Conservation (phyloP, 1,284 basidiomycete species). For the Tilletiopsis washingtonensis region DNA sequence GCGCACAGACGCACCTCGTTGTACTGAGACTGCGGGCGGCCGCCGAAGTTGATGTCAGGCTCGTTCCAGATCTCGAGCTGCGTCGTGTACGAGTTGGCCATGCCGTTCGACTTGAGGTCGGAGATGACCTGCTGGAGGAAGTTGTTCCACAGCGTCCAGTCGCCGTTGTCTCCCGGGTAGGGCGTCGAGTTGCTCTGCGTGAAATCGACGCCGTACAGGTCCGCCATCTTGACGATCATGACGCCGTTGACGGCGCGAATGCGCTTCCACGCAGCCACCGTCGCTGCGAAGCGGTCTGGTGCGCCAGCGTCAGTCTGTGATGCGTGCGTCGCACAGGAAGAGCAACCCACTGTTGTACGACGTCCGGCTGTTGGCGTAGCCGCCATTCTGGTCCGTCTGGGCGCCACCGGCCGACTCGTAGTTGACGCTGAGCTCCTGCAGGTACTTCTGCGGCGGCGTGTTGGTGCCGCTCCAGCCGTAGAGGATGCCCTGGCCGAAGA, state of each 20-base stretch:
- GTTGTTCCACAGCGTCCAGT: slow-evolving; percentile 10
- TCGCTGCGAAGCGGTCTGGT: no score
- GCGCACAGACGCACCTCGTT: slow-evolving; percentile 7
- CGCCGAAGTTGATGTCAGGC: slow-evolving; percentile 11
- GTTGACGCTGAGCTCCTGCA: slow-evolving; percentile 8
- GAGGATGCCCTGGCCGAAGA: slow-evolving; percentile 10
- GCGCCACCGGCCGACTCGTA: slow-evolving; percentile 11
- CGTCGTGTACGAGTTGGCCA: slow-evolving; percentile 5
- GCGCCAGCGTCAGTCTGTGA: no score
- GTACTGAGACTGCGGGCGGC: slow-evolving; percentile 5
- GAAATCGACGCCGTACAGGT: slow-evolving; percentile 10
- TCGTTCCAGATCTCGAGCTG: slow-evolving; percentile 12
- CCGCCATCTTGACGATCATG: slow-evolving; percentile 11
- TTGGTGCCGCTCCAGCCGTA: slow-evolving; percentile 9
- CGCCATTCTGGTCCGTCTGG: slow-evolving; percentile 8
- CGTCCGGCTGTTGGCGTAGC: slow-evolving; percentile 6
- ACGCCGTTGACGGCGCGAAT: slow-evolving; percentile 8
- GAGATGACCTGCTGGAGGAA: slow-evolving; percentile 13
- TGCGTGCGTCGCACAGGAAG: no score
- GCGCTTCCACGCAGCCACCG: slow-evolving; percentile 5
- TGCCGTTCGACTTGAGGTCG: slow-evolving; percentile 6
- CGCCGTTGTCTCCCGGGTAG: slow-evolving; percentile 11
- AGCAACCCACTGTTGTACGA: slow-evolving; percentile 6
- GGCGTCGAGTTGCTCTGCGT: slow-evolving; percentile 3
- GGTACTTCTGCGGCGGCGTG: slow-evolving; percentile 9